Percentiles rank a stretch among this genome's conserved stretches.
Evolutionary conservation across 495 filamentous ascomycete species (phyloP).

Genomic region (Penicillium flavigenum): DNA sequence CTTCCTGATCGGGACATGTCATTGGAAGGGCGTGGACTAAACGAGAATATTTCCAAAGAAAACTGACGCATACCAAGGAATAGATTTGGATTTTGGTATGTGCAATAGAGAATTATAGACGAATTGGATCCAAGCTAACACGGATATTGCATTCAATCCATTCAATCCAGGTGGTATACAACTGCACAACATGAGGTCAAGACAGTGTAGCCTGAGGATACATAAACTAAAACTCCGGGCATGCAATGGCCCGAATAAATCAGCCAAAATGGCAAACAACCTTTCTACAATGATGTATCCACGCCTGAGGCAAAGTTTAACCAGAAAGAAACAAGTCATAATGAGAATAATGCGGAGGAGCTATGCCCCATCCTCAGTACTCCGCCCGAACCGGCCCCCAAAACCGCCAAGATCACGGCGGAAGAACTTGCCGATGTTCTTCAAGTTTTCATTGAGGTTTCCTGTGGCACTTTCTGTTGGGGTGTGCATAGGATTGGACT

Average conservation of each 20-base stretch:
- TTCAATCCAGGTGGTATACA: conserved; percentile 3
- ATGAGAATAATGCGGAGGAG: background rate
- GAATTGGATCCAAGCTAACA: background rate
- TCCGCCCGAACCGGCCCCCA: conserved; percentile 65
- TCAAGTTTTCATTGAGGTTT: conserved; percentile 85
- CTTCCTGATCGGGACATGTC: background rate
- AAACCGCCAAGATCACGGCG: conserved; percentile 81
- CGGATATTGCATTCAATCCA: too few species aligned
- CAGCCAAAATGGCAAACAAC: background rate
- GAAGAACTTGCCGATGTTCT: conserved; percentile 96
- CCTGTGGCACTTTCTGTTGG: conserved; percentile 41
- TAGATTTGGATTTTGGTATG: background rate
- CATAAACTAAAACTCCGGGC: background rate
- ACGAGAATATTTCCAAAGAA: background rate
- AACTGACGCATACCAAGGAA: background rate
- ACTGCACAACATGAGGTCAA: conserved; percentile 4
- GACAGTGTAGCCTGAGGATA: background rate
- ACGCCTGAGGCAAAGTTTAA: background rate
- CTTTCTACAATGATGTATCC: conserved; percentile 10
- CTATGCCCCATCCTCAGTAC: conserved; percentile 35
- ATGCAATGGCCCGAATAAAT: background rate
- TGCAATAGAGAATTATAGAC: background rate
- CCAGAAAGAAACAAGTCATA: conserved; percentile 1
- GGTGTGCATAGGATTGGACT: conserved; percentile 18
- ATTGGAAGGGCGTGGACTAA: conserved; percentile 3